These are phyloP conservation scores for Cladophialophora immunda DNA, from an alignment of 2,329 filamentous ascomycete genomes.

Conservation along the genomic window DNA sequence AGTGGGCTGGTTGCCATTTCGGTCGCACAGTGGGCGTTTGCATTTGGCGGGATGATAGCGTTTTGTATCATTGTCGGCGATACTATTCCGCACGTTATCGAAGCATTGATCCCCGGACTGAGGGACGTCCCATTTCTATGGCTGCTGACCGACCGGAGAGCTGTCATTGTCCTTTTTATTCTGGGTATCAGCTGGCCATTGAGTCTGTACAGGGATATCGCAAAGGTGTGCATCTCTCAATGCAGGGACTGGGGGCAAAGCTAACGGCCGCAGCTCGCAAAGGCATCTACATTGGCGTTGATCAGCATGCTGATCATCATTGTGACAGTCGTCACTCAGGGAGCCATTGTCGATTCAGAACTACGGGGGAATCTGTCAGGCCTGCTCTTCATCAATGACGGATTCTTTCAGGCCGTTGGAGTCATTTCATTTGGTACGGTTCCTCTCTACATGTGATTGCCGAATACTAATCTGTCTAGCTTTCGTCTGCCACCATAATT, in stretches of 20 bases:
- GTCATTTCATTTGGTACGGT: slow-evolving; percentile 92
- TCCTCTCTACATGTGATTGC: slow-evolving; percentile 6
- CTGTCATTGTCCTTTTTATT: slow-evolving; percentile 87
- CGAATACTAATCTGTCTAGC: slow-evolving; percentile 50
- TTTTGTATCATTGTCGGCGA: slow-evolving; percentile 98
- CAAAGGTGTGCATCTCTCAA: slow-evolving; percentile 71
- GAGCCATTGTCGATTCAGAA: slow-evolving; percentile 75
- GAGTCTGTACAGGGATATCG: slow-evolving; percentile 94
- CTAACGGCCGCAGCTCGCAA: slow-evolving; percentile 75
- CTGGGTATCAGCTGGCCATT: slow-evolving; percentile 88
- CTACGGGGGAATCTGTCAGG: slow-evolving; percentile 75
- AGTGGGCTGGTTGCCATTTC: slow-evolving; percentile 88
- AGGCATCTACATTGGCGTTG: slow-evolving; percentile 91
- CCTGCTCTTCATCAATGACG: slow-evolving; percentile 79
- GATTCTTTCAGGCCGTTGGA: slow-evolving; percentile 94
- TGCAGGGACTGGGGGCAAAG: slow-evolving; percentile 14
- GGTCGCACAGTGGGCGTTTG: slow-evolving; percentile 96
- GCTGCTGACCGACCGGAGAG: slow-evolving; percentile 80
- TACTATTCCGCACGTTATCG: slow-evolving; percentile 89
- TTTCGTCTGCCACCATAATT: slow-evolving; percentile 89
- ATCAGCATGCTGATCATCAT: slow-evolving; percentile 94
- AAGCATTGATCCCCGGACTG: slow-evolving; percentile 81
- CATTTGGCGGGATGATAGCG: slow-evolving; percentile 97
- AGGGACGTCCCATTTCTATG: slow-evolving; percentile 77
- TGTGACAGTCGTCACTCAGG: slow-evolving; percentile 85